phyloP scores from a whole-genome alignment of 352 stramenopile species.

The Thalassiosira oceanica region DNA sequence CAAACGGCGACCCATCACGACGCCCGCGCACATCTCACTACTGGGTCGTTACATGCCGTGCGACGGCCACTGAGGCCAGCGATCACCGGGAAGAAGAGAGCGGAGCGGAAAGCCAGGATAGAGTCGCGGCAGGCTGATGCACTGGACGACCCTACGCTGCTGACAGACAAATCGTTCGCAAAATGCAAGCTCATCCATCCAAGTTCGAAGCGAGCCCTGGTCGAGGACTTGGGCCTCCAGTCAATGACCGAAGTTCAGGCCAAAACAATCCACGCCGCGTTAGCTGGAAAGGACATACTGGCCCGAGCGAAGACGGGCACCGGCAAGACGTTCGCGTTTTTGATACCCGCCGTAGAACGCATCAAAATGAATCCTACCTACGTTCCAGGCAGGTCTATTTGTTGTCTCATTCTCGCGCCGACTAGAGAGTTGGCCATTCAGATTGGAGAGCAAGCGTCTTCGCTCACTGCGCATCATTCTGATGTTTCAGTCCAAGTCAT shows the following conservation, averaged over 20 bases:
- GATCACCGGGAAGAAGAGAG: slow-evolving; percentile 43
- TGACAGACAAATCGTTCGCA: slow-evolving; percentile 60
- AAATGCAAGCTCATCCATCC: slow-evolving; percentile 52
- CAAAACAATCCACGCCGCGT: slow-evolving; percentile 88
- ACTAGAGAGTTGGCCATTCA: slow-evolving; percentile 82
- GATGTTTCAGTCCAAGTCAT: slow-evolving; percentile 72
- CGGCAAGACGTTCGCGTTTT: slow-evolving; percentile 94
- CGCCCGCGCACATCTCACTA: too few relatives aligned
- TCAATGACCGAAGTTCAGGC: slow-evolving; percentile 91
- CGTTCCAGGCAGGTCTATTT: slow-evolving; percentile 83
- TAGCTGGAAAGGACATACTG: slow-evolving; percentile 95
- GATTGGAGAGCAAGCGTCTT: slow-evolving; percentile 90
- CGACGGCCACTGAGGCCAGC: too few relatives aligned
- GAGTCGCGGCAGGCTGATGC: slow-evolving; percentile 54
- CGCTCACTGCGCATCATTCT: slow-evolving; percentile 86
- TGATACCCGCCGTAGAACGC: slow-evolving; percentile 83
- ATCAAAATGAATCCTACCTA: slow-evolving; percentile 88
- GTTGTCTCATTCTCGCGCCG: slow-evolving; percentile 80
- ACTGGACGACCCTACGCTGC: slow-evolving; percentile 65
- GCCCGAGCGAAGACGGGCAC: slow-evolving; percentile 94
- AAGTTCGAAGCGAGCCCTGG: slow-evolving; percentile 52
- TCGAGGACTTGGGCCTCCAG: slow-evolving; percentile 63
- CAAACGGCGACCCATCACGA: too few relatives aligned
- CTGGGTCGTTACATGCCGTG: too few relatives aligned
- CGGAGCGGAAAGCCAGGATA: slow-evolving; percentile 39